Base-by-base conservation (phyloP, 2,329 filamentous ascomycete genomes). In the Verticillium klebahnii region DNA sequence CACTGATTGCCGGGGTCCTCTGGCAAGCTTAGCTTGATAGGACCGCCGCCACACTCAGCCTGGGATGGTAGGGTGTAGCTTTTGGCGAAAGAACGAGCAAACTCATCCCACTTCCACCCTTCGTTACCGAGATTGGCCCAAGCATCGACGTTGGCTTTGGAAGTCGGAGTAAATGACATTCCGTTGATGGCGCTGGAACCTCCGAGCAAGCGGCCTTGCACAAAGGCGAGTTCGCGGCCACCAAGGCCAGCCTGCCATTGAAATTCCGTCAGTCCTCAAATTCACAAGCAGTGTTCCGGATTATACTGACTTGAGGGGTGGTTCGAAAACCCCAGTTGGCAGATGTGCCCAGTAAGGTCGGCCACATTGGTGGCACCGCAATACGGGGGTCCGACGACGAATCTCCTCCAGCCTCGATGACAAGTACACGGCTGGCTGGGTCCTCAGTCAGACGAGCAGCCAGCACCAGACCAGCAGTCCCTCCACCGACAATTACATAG, bases 121-220 rank as follows among this genome's bases (percentile, higher is more conserved):
- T 61, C 61, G 56, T 73, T 73, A 5, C 70, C 71, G 2, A 73
- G 64, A 23, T 63, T 61, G 12, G 58, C 66, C 71, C 69, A 73
- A 1, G 67, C 67, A 50, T 72, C 69, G 25, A 72, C 61, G 32
- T 64, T 66, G 19, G 62, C 60, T 25, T 65, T 63, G 2, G 69
- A 64, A 4, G 66, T 66, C 7, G 66, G 57, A 4, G 64, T 65
- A 36, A 72, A 72, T 45, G 65, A 61, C 15, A 67, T 65, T 50
- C 66, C 66, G 56, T 74, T 73, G 58, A 74, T 61, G 3, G 67
- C 70, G 55, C 70, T 71, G 1, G 68, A 71, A n/a, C 70, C 70
- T 6, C 71, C 71, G 0, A 70, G 65, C 5, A 65, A 36, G 9
- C 63, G 61, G 19, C 67, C 69, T 34, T 70, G 68, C 11, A 67